Evolutionary conservation across 768 basidiomycete species (phyloP).

Genomic region (Tulasnella sp.): DNA sequence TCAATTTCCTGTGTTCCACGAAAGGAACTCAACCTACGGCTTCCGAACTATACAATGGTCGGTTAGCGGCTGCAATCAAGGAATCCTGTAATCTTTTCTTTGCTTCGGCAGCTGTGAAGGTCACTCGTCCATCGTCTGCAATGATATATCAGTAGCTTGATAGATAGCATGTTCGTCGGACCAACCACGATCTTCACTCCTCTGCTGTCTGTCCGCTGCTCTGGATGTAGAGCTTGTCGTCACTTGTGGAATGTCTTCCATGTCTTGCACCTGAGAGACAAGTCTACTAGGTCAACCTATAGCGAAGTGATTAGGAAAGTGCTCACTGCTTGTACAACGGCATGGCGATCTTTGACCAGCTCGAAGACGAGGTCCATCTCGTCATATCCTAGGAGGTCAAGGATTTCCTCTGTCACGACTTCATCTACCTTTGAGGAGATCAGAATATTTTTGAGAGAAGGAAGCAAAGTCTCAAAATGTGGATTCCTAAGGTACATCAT

Average conservation of each 20-base stretch:
- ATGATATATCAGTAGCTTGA: neutral
- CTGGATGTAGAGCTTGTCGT: neutral
- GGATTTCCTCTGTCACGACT: constrained; percentile 61
- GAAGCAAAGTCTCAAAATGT: neutral
- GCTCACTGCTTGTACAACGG: constrained; percentile 39
- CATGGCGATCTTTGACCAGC: constrained; percentile 45
- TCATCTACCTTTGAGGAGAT: constrained; percentile 33
- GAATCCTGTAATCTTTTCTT: constrained; percentile 49
- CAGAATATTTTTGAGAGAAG: neutral
- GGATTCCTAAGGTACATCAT: too few relatives aligned
- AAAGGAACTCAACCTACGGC: constrained; percentile 31
- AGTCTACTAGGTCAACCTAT: neutral
- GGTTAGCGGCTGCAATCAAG: constrained; percentile 46
- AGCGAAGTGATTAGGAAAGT: neutral
- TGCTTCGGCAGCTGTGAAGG: constrained; percentile 26
- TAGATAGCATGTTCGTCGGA: neutral
- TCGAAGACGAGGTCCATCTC: constrained; percentile 65
- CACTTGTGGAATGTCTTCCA: neutral
- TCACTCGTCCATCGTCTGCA: constrained; percentile 1
- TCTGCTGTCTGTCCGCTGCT: constrained; percentile 16
- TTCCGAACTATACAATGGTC: constrained; percentile 48
- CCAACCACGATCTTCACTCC: constrained; percentile 5
- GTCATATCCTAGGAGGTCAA: constrained; percentile 74
- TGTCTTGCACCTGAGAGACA: neutral
- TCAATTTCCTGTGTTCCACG: neutral